phyloP scores from a whole-genome alignment of 495 filamentous ascomycete genomes.

The Pseudotulostoma volvatum region DNA sequence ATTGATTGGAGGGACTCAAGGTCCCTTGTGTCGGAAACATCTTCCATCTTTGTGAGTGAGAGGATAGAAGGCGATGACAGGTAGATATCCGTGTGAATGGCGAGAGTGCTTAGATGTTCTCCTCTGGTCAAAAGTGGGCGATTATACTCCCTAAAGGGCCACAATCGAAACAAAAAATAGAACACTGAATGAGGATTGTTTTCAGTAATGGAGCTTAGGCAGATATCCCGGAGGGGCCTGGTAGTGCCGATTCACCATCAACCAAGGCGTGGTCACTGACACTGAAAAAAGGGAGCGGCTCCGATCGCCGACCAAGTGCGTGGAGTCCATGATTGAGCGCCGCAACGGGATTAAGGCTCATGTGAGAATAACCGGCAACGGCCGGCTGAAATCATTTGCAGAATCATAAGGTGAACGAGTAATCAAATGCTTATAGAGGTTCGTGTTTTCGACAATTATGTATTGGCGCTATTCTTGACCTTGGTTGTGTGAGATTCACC shows the following conservation, averaged over 20 bases:
- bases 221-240: background rate
- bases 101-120: background rate
- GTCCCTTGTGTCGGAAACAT: constrained; percentile 4
- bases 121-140: too few species aligned
- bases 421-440: too few species aligned
- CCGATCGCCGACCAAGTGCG: background rate
- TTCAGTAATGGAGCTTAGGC: background rate
- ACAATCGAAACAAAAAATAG: background rate
- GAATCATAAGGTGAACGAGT: too few species aligned
- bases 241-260: background rate
- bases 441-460: too few species aligned
- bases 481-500: too few species aligned
- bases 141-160: too few species aligned
- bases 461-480: too few species aligned
- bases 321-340: background rate
- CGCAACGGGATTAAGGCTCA: background rate
- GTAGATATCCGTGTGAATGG: background rate
- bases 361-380: background rate
- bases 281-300: background rate
- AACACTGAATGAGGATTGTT: background rate
- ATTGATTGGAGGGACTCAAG: constrained; percentile 29
- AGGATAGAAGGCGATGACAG: background rate
- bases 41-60: constrained; percentile 1
- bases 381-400: background rate
- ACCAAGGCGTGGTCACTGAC: background rate